Evolutionary conservation across 2,329 filamentous ascomycete species (phyloP).

Genomic region (Phyllosticta citriasiana): DNA sequence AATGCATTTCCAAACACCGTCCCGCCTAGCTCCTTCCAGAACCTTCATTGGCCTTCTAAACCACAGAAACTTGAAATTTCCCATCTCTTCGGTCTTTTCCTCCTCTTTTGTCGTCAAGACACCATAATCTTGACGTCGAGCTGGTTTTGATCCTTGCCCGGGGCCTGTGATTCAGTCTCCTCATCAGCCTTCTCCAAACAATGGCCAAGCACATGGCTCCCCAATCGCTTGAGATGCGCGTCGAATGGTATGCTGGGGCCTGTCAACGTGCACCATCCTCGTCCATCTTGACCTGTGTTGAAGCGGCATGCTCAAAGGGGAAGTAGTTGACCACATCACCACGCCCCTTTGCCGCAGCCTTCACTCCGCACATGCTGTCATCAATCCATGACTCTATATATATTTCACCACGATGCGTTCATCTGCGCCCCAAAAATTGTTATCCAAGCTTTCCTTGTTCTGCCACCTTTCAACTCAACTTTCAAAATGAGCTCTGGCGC

Average conservation of each 20-base stretch:
- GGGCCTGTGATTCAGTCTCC: neutral
- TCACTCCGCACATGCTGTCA: neutral
- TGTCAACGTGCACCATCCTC: neutral
- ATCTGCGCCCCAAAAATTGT: neutral
- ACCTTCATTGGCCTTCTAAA: neutral
- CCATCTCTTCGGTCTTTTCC: neutral
- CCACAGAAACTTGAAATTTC: neutral
- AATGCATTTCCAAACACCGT: neutral
- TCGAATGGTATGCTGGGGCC: neutral
- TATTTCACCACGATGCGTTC: neutral
- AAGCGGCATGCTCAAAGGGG: neutral
- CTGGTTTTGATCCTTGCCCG: neutral
- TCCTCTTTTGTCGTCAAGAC: neutral
- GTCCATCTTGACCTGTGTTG: neutral
- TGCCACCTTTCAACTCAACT: neutral
- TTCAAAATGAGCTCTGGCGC: neutral
- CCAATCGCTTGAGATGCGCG: neutral
- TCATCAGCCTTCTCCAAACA: neutral
- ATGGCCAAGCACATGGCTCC: neutral
- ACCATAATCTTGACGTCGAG: neutral
- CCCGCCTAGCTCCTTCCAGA: neutral
- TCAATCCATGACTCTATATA: neutral
- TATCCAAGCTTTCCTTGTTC: neutral
- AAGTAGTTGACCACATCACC: neutral
- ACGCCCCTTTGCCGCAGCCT: neutral